phyloP scores from a whole-genome alignment of 805 yeast species.

The Clavispora santaluciae region DNA sequence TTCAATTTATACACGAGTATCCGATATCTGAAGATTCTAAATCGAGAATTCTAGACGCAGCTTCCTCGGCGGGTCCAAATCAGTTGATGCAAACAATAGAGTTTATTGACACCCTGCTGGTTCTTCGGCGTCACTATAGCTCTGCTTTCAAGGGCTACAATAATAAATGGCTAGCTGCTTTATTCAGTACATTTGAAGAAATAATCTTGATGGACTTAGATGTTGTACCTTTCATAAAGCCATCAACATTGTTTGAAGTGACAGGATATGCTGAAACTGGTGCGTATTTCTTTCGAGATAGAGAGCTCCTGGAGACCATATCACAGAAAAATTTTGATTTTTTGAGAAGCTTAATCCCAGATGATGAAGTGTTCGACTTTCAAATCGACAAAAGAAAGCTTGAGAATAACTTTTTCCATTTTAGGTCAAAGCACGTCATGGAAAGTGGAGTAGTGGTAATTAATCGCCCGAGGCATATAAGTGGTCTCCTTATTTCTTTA shows the following conservation, averaged over 20 bases:
- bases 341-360: conserved; percentile 10
- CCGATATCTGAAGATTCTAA: conserved; percentile 8
- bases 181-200: conserved; percentile 29
- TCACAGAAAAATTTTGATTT: conserved; percentile 6
- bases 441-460: conserved; percentile 35
- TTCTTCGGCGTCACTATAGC: conserved; percentile 15
- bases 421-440: conserved; percentile 23
- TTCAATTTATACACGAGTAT: conserved; percentile 12
- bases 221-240: conserved; percentile 13
- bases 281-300: conserved; percentile 27
- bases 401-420: conserved; percentile 12
- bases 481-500: conserved; percentile 11
- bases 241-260: conserved; percentile 7
- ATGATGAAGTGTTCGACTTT: conserved; percentile 4
- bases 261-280: conserved; percentile 19
- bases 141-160: conserved; percentile 27
- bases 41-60: conserved; percentile 3
- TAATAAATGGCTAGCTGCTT: conserved; percentile 15
- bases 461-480: conserved; percentile 19
- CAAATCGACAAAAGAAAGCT: conserved; percentile 5
- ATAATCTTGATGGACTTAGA: conserved; percentile 16
- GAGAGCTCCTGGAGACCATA: conserved; percentile 14
- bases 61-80: not conserved
- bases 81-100: conserved; percentile 4
- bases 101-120: conserved; percentile 14